Evolutionary conservation across 192 early-diverging fungal species (phyloP), one percentile per base, ranked within the genome.

Genomic region (Allomyces macrogynus): DNA sequence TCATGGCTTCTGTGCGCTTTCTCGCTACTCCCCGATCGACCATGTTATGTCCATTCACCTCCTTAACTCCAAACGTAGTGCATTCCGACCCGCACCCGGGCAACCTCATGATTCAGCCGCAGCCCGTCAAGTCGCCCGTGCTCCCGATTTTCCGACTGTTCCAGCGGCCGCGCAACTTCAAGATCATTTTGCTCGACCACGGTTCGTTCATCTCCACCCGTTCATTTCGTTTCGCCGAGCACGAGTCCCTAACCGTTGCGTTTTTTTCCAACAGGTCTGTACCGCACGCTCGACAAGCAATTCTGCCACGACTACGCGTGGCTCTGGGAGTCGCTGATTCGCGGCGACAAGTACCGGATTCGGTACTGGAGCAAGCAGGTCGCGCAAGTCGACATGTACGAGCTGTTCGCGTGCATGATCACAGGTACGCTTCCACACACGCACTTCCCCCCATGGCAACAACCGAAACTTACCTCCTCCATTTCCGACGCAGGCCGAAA

Each of bases 51-150:
- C 63, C 22, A 64, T 12, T 24, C 11, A 65, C 16, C 14, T 61
- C 12, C 12, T 0, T 25, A 1, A 5, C 3, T 32, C 14, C n/a
- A n/a, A 3, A 62, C 60, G 1, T 82, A 65, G 81, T 88, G 14
- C 93, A 96, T 73, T 92, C 90, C 69, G 93, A 96, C 71, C 92
- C 92, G 27, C 93, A 97, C 72, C 89, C 92, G 11, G 92, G 93
- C 10, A 95, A 95, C 71, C 67, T 91, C 25, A 73, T 89, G 68
- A 84, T 91, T 10, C 79, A 85, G 11, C 81, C 86, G 43, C 70
- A 71, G 18, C n/a, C 49, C 2, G 16, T 57, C 20, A n/a, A 57
- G 16, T n/a, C 60, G 66, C 7, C 49, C 66, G 23, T 49, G 63
- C 26, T 43, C 67, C 23, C 65, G 68, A 43, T 71, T 65, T 18